Evolutionary conservation across 176 grass and related monocot genomes (phyloP).

Genomic region (Aegilops sharonensis): DNA sequence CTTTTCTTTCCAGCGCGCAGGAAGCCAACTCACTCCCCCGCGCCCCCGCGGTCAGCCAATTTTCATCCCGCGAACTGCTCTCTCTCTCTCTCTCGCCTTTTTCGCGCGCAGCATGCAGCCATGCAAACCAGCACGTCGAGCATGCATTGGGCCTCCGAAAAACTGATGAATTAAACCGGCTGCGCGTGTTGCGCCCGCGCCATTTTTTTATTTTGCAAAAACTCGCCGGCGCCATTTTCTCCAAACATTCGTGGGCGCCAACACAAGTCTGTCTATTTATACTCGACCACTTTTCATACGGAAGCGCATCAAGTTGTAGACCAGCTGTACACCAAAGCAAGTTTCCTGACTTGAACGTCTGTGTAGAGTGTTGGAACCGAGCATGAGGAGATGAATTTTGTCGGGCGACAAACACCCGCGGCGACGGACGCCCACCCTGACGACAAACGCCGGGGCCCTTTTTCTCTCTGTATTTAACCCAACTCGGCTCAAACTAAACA

Average conservation of each 20-base stretch:
- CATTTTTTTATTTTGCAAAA: neutral
- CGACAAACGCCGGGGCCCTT: too few relatives aligned
- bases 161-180: neutral
- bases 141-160: neutral
- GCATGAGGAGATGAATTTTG: too few relatives aligned
- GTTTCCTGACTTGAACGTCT: neutral
- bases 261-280: neutral
- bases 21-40: too few relatives aligned
- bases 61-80: too few relatives aligned
- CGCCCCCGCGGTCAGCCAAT: too few relatives aligned
- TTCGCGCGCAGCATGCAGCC: neutral
- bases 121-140: neutral
- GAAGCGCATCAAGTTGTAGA: neutral
- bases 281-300: neutral
- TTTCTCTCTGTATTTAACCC: too few relatives aligned
- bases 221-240: neutral
- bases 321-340: neutral
- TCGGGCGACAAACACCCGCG: too few relatives aligned
- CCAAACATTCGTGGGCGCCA: too few relatives aligned
- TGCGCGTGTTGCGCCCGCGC: neutral
- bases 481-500: too few relatives aligned
- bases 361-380: neutral
- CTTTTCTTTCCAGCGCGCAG: neutral
- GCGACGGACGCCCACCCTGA: too few relatives aligned
- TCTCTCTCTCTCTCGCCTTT: neutral